Conservation (phyloP, 2,329 filamentous ascomycete species). For the Immersiporthe knoxdaviesiana region DNA sequence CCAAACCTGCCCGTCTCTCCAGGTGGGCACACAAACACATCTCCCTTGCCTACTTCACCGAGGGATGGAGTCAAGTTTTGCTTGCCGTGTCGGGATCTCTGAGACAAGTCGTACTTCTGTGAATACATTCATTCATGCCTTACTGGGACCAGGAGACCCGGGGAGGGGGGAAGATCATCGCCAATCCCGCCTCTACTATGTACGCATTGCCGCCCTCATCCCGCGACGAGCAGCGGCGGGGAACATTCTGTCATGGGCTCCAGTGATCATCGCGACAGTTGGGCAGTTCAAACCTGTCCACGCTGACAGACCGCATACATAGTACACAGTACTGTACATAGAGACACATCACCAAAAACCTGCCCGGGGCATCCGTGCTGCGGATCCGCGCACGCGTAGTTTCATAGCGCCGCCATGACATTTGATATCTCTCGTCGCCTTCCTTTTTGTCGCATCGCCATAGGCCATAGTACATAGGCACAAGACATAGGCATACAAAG, state of each 20-base stretch:
- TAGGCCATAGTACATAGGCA: not conserved
- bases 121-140: not conserved
- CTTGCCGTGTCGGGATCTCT: not conserved
- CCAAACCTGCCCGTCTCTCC: not conserved
- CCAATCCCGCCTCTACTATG: not conserved
- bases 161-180: not conserved
- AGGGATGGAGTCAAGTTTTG: not conserved
- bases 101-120: not conserved
- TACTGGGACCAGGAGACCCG: not conserved
- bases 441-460: not conserved
- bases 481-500: not conserved
- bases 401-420: not conserved
- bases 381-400: not conserved
- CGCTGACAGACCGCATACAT: constrained; percentile 1
- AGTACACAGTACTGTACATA: no score
- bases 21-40: not conserved
- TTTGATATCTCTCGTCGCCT: not conserved
- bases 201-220: not conserved
- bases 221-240: not conserved
- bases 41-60: not conserved
- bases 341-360: constrained; percentile 2
- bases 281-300: not conserved
- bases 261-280: constrained; percentile 1
- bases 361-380: not conserved
- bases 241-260: constrained; percentile 7